Evolutionary conservation across 441 rosid species (phyloP), one percentile per base, ranked within the genome.

Genomic region (Populus tomentosa): DNA sequence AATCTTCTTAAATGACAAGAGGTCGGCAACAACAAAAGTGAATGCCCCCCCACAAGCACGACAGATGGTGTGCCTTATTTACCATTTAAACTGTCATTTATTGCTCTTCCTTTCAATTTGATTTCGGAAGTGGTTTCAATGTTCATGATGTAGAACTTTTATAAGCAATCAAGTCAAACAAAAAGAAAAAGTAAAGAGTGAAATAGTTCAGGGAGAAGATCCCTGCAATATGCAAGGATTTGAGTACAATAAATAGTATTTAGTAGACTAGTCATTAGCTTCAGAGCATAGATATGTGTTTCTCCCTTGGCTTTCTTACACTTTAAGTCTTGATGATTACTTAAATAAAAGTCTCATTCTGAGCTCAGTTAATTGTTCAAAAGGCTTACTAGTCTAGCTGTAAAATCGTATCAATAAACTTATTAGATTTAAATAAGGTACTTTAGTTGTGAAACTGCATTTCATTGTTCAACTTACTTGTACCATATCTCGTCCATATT

Each of bases 11-110:
- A 84, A 80, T 83, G 87, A 88, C 69, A 92, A 82, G 82, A 87
- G 90, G 80, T 82, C 61, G 32, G 74, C 74, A 56, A n/a, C 92
- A 38, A 86, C 95, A 5, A 86, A 89, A 85, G 91, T 77, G 20
- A 88, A 87, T 69, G 87, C 92, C 61, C 90, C 90, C 30, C 85
- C 95, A n/a, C 97, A 91, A 81, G 85, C 85, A 74, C 89, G 87
- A 59, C 88, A 88, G 71, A 86, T 87, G 95, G 99, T 95, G 66
- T 38, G 87, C 73, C 77, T 72, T 73, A 77, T 71, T 33, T 67
- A 14, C 69, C n/a, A 13, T 50, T 65, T 75, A 46, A 75, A 61
- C 69, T 65, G 75, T 62, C 36, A 69, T 7, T 75, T 77, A 8
- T 36, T 74, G 13, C 3, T 30, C 68, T 74, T 75, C 71, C 59